A percentile compares a stretch with the other conserved stretches of the same genome.
Evolutionary conservation across 2,329 filamentous ascomycete genomes (phyloP).

Genomic region (Aureobasidium sp.): DNA sequence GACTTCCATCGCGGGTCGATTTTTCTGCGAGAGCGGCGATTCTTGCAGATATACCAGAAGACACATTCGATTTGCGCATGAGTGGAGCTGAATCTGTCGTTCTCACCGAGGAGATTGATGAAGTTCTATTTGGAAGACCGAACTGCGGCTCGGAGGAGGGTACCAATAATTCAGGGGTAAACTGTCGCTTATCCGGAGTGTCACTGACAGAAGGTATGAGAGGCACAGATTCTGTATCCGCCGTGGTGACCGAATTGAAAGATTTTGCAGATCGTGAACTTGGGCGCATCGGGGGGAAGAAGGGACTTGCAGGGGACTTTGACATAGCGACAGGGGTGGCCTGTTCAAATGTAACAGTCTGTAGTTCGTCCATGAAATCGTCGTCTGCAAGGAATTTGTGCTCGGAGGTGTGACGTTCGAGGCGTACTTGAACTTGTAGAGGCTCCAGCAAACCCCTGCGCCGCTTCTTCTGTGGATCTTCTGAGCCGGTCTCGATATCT

Average conservation of each 20-base stretch:
- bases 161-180: neutral
- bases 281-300: constrained; percentile 39
- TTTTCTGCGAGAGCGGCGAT: constrained; percentile 90
- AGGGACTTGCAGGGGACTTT: constrained; percentile 72
- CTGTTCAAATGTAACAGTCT: constrained; percentile 73
- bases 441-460: constrained; percentile 33
- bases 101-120: constrained; percentile 4
- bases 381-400: constrained; percentile 63
- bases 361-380: constrained; percentile 64
- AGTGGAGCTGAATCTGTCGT: neutral
- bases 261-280: constrained; percentile 23
- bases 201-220: neutral
- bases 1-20: constrained; percentile 22
- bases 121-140: neutral
- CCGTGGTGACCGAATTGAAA: constrained; percentile 18
- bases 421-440: constrained; percentile 30
- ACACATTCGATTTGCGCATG: constrained; percentile 63
- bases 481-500: neutral
- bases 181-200: neutral
- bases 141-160: neutral
- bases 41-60: constrained; percentile 84
- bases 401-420: constrained; percentile 33
- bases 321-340: constrained; percentile 73
- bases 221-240: neutral
- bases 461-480: constrained; percentile 30